Conservation (phyloP, 179 eudicot species). For the Monotropa hypopitys region DNA sequence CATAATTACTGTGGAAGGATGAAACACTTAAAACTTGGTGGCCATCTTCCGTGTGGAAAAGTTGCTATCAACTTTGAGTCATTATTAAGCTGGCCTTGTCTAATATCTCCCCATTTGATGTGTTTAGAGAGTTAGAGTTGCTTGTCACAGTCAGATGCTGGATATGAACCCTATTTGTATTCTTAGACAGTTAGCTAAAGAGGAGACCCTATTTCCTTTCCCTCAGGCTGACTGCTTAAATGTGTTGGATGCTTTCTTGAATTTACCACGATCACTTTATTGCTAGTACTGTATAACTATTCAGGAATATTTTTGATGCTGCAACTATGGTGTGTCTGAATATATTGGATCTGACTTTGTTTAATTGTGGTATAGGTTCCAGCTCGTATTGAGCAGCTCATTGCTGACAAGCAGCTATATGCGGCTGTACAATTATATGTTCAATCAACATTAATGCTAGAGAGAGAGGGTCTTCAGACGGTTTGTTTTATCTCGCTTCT, state of each 20-base stretch:
- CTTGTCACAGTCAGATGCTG: too few relatives aligned
- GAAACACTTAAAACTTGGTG: not conserved
- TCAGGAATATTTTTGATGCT: not conserved
- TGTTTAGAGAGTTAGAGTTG: not conserved
- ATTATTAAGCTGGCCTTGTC: not conserved
- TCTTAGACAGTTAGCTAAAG: not conserved
- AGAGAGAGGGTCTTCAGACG: slow-evolving; percentile 99
- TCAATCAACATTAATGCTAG: slow-evolving; percentile 88
- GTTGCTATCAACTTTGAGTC: not conserved
- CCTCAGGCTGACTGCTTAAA: not conserved
- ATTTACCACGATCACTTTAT: not conserved
- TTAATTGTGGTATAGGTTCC: slow-evolving; percentile 54
- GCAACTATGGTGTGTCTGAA: slow-evolving; percentile 1
- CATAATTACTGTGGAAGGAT: not conserved
- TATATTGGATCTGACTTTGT: slow-evolving; percentile 8
- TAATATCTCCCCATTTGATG: not conserved
- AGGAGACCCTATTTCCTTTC: not conserved
- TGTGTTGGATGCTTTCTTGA: not conserved
- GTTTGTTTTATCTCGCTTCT: slow-evolving; percentile 30
- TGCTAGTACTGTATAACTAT: not conserved
- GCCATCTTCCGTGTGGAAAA: not conserved
- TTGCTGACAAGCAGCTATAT: slow-evolving; percentile 83
- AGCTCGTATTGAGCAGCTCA: slow-evolving; percentile 80
- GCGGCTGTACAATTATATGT: slow-evolving; percentile 92
- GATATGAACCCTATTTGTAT: not conserved